Percentiles rank a stretch among this genome's conserved stretches.
Conservation (phyloP, 2,329 filamentous ascomycete genomes). For the Phyllosticta ampelicida region DNA sequence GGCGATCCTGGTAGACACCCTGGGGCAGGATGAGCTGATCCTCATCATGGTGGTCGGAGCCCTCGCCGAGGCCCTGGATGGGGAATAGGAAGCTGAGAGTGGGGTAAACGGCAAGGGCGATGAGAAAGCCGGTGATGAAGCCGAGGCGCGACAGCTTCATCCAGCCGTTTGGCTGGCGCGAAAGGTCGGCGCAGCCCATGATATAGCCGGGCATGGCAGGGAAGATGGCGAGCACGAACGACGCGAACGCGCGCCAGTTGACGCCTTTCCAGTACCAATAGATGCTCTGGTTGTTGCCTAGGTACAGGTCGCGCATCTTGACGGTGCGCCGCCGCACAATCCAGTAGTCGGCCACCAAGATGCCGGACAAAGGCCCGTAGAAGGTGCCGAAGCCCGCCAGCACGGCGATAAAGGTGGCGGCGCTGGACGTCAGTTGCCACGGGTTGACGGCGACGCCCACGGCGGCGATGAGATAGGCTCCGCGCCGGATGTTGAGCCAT, state of each 20-base stretch:
- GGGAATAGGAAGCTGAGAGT: conserved; percentile 31
- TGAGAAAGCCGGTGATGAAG: conserved; percentile 27
- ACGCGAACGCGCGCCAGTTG: conserved; percentile 30
- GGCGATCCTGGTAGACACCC: background rate
- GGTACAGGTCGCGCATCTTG: conserved; percentile 36
- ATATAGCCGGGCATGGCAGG: background rate
- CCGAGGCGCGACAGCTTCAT: background rate
- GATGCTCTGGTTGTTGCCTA: conserved; percentile 23
- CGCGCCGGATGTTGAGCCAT: conserved; percentile 12
- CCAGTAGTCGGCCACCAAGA: conserved; percentile 38
- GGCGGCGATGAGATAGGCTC: conserved; percentile 15
- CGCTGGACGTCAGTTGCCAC: conserved; percentile 9
- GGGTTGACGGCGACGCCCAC: conserved; percentile 16
- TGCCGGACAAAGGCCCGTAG: conserved; percentile 36
- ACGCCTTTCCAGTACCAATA: conserved; percentile 36
- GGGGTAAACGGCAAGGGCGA: conserved; percentile 23
- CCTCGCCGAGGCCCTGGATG: conserved; percentile 29
- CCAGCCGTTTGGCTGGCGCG: background rate
- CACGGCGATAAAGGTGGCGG: conserved; percentile 18
- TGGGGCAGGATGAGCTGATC: background rate
- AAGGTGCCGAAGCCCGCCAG: conserved; percentile 38
- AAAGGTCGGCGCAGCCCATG: conserved; percentile 3
- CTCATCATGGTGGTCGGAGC: background rate
- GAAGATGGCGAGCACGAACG: background rate
- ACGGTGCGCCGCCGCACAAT: conserved; percentile 29